Conservation (phyloP, 2,329 filamentous ascomycete genomes). For the Helotiales sp. region DNA sequence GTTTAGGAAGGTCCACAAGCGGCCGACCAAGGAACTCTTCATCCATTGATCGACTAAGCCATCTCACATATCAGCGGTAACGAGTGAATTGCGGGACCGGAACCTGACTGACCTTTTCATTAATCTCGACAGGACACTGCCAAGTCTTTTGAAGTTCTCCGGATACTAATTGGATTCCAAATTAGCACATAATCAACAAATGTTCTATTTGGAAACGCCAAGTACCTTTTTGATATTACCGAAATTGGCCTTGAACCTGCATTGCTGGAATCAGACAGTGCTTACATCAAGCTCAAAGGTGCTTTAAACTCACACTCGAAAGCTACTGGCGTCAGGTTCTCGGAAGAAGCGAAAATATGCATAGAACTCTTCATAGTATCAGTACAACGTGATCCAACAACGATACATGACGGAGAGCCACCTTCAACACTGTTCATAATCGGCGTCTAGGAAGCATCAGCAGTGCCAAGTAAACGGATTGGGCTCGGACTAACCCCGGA, state of each 20-base stretch:
- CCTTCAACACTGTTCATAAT: slow-evolving; percentile 26
- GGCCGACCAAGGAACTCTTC: slow-evolving; percentile 8
- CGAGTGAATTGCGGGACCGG: accelerated
- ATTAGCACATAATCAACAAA: background rate
- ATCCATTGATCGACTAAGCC: background rate
- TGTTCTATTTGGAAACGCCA: no score
- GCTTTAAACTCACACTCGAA: background rate
- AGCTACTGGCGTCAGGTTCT: background rate
- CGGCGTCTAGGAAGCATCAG: slow-evolving; percentile 21
- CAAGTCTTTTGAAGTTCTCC: background rate
- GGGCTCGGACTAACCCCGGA: slow-evolving; percentile 22
- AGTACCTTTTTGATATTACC: background rate
- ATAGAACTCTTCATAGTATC: slow-evolving; percentile 21
- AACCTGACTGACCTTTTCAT: background rate
- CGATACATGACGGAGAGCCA: background rate
- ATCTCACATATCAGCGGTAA: no score
- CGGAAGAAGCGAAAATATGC: slow-evolving; percentile 26
- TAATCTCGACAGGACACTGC: background rate
- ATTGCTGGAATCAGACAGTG: background rate
- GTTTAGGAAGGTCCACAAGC: background rate
- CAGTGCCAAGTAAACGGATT: background rate
- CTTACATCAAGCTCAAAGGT: background rate
- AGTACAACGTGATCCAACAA: no score
- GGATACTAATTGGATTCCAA: background rate
- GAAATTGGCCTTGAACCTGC: slow-evolving; percentile 4